Conservation (phyloP, 1,284 basidiomycete species). For the Volvariella volvacea region DNA sequence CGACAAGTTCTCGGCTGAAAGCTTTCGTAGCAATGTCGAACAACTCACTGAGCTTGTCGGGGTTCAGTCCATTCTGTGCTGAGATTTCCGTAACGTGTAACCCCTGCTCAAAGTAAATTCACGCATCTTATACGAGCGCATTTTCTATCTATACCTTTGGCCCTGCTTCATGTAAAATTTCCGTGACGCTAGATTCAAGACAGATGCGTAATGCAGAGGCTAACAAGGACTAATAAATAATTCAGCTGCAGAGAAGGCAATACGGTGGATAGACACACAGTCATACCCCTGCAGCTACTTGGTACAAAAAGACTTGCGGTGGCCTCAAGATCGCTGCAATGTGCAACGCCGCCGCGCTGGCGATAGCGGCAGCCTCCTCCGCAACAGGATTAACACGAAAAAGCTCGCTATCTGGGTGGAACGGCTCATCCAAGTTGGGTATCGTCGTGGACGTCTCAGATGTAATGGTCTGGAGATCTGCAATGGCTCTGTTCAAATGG, state of each 20-base stretch:
- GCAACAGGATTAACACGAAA: conserved; percentile 20
- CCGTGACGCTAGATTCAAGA: conserved; percentile 25
- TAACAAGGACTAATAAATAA: conserved; percentile 12
- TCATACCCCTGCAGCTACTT: conserved; percentile 22
- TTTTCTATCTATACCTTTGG: conserved; percentile 19
- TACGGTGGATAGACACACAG: conserved; percentile 8
- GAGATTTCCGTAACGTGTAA: conserved; percentile 29
- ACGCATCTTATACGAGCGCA: not conserved
- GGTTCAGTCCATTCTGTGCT: conserved; percentile 19
- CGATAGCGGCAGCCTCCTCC: conserved; percentile 22
- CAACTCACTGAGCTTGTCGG: conserved; percentile 24
- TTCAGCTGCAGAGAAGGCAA: not conserved
- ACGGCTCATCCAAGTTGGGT: conserved; percentile 19
- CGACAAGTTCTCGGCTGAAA: conserved; percentile 6
- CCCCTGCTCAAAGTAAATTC: conserved; percentile 16
- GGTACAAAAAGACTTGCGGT: conserved; percentile 22
- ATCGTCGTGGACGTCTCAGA: conserved; percentile 10
- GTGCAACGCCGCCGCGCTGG: conserved; percentile 30
- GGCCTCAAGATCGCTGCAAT: conserved; percentile 26
- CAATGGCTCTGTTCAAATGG: conserved; percentile 17
- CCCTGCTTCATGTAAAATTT: conserved; percentile 30
- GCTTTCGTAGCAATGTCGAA: not conserved
- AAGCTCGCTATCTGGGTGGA: conserved; percentile 22
- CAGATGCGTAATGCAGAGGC: conserved; percentile 20
- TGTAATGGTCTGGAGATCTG: conserved; percentile 17